Percentiles rank a stretch among this genome's conserved stretches.
Evolutionary conservation across 345 rosid genomes (phyloP).

Genomic region (Salix udensis): DNA sequence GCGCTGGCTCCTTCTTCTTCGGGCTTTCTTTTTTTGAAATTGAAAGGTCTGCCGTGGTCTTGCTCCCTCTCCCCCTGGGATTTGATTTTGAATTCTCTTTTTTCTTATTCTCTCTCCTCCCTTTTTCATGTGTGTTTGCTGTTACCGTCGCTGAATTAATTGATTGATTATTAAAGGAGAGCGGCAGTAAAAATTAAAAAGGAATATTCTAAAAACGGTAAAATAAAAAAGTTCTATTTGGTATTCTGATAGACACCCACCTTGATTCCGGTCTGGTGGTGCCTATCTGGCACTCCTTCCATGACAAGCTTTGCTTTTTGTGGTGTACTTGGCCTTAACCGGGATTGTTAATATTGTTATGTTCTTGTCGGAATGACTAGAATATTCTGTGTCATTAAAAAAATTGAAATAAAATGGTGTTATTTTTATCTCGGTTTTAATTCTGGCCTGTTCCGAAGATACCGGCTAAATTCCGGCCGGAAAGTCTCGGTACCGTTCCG

Average conservation of each 20-base stretch:
- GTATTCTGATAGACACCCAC: not conserved
- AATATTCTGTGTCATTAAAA: no score
- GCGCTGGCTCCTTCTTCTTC: not conserved
- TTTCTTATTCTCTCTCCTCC: not conserved
- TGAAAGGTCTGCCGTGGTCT: slow-evolving; percentile 2
- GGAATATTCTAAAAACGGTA: not conserved
- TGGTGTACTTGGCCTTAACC: not conserved
- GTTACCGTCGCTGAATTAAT: not conserved
- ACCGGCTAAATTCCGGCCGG: no score
- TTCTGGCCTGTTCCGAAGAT: no score
- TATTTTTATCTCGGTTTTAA: no score
- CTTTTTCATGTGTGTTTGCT: not conserved
- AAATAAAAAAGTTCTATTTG: not conserved
- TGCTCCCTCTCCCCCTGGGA: not conserved
- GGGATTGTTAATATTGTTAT: no score
- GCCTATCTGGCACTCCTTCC: not conserved
- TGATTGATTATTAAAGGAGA: not conserved
- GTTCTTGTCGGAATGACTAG: no score
- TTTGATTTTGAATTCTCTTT: not conserved
- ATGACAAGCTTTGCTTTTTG: not conserved
- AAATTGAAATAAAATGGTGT: no score
- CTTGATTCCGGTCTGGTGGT: not conserved
- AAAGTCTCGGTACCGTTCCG: no score
- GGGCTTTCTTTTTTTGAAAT: slow-evolving; percentile 2
- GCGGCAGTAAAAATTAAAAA: not conserved